Evolutionary conservation across 2,329 filamentous ascomycete genomes (phyloP).

Genomic region (Magnaporthiopsis incrustans): DNA sequence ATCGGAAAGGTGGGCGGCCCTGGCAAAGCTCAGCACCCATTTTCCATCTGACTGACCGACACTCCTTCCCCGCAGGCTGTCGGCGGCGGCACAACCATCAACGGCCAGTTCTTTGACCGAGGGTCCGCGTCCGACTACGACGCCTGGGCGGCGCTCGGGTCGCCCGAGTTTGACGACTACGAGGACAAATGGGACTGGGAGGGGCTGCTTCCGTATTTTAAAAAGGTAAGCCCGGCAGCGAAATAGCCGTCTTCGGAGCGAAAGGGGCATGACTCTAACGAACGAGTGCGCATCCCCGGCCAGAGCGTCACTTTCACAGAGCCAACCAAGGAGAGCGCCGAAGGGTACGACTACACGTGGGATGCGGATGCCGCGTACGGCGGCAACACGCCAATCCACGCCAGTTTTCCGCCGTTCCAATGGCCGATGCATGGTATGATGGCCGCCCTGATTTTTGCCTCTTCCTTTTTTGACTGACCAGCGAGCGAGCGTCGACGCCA

Average conservation of each 20-base stretch:
- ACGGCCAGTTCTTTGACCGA: constrained; percentile 6
- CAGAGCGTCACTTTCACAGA: constrained; percentile 8
- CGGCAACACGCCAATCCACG: constrained; percentile 6
- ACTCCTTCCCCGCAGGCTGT: background rate
- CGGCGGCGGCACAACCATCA: constrained; percentile 2
- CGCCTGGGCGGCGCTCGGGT: constrained; percentile 34
- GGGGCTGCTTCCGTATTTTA: constrained; percentile 4
- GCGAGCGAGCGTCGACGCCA: background rate
- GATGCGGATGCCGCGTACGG: constrained; percentile 8
- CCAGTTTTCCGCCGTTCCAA: constrained; percentile 10
- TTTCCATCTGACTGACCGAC: background rate
- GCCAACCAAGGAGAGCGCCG: background rate
- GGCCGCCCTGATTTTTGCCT: background rate
- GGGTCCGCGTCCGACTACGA: constrained; percentile 5
- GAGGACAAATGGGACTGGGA: constrained; percentile 7
- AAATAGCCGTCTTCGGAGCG: too few species aligned
- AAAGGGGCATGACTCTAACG: background rate
- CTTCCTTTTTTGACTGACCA: background rate
- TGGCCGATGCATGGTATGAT: constrained; percentile 2
- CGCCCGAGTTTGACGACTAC: constrained; percentile 26
- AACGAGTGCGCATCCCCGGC: too few species aligned
- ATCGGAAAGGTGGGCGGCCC: background rate
- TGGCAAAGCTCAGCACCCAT: background rate
- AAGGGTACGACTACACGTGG: constrained; percentile 8
- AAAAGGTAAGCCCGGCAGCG: background rate